Base-by-base conservation (phyloP, 2,329 filamentous ascomycete genomes). In the Seiridium unicorne region DNA sequence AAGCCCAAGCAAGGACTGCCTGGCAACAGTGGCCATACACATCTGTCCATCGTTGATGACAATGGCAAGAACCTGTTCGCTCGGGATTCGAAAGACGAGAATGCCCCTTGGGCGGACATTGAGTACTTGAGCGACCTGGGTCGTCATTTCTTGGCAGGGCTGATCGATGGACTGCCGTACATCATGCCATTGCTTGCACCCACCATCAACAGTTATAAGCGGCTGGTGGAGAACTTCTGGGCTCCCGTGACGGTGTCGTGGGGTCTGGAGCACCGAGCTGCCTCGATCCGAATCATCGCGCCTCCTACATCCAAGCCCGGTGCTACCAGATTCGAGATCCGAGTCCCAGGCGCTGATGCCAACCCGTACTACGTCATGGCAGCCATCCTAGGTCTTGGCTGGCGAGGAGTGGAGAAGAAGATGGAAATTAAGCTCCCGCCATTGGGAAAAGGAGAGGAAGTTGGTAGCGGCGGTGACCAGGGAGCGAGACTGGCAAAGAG, bases 141-240 rank as follows among this genome's bases (percentile, higher is more conserved):
- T 2, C 87, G 94, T 9, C 90, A 98, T 67, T 99, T 99, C 78
- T 85, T 99, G 0, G 95, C 95, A 0, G 95, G 95, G 6, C 76
- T 99, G 1, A 83, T 99, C 0, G 89, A 92, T 32, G 95, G 94
- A 11, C 83, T 99, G 3, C 92, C 95, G 2, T 92, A 97, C 70
- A 87, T 98, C 66, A 99, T 99, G 95, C 95, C 95, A 1, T 81
- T 98, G 61, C 82, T 99, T 10, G 95, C 94, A 1, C 95, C 95
- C 0, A 99, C 92, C 1, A 86, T 99, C 71, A 99, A 99, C 82
- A 96, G 92, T 63, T 99, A 99, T 82, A 99, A 99, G 79, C 89
- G 95, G 3, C 84, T 99, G 0, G 95, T 99, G 2, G 95, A 99
- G 80, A 98, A 98, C 78, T 98, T 97, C 77, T 99, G 95, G 95